phyloP scores from a whole-genome alignment of 345 rosid species.

The Erysimum cheiranthoides region DNA sequence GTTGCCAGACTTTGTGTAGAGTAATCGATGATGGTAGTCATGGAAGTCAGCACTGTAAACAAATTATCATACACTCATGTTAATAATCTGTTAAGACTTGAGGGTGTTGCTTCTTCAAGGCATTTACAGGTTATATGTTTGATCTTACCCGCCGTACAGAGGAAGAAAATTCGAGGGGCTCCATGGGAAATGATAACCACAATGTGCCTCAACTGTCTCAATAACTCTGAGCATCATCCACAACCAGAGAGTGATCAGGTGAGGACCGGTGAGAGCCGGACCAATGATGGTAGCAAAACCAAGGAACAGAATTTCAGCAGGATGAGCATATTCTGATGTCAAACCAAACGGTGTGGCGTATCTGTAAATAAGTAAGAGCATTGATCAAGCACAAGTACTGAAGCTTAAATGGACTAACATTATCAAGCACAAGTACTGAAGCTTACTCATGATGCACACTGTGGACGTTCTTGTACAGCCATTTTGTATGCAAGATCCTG shows the following conservation, averaged over 20 bases:
- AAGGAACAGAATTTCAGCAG: constrained; percentile 91
- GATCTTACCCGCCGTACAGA: constrained; percentile 91
- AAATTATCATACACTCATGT: neutral
- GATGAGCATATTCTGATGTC: constrained; percentile 98
- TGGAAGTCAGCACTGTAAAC: constrained; percentile 91
- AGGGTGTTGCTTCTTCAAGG: neutral
- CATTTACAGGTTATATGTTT: neutral
- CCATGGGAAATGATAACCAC: constrained; percentile 99
- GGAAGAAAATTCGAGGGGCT: constrained; percentile 91
- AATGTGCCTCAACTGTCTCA: constrained; percentile 98
- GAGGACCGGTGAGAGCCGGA: constrained; percentile 97
- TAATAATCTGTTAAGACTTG: neutral
- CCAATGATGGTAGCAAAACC: constrained; percentile 96
- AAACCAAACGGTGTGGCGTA: constrained; percentile 98
- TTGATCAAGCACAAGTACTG: neutral
- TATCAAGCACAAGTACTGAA: neutral
- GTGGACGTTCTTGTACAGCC: constrained; percentile 97
- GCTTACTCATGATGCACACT: constrained; percentile 99
- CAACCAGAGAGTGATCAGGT: constrained; percentile 86
- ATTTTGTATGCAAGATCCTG: constrained; percentile 85
- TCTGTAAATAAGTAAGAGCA: constrained; percentile 47
- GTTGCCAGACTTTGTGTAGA: constrained; percentile 97
- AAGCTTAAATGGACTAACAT: constrained; percentile 56
- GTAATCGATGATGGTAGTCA: constrained; percentile 96
- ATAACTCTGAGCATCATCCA: constrained; percentile 94